Evolutionary conservation across 805 yeast species (phyloP).

Genomic region (Ogataea neopini): DNA sequence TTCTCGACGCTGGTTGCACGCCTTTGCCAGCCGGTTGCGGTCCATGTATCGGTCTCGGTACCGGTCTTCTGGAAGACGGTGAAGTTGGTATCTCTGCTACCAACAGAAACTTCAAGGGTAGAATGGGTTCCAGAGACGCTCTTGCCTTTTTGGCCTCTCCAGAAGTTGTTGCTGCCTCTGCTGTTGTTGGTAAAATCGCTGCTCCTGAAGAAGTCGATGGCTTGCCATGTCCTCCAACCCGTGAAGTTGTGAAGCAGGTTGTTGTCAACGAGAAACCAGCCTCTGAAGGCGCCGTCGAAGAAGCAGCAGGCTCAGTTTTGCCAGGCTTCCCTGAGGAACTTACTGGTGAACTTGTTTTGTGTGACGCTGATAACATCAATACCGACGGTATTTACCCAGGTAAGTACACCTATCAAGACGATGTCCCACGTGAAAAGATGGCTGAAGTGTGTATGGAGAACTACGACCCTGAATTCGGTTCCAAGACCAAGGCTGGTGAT

Average conservation of each 20-base stretch:
- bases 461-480: slow-evolving; percentile 86
- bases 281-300: slow-evolving; percentile 16
- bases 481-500: slow-evolving; percentile 79
- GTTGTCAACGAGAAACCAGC: slow-evolving; percentile 36
- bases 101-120: slow-evolving; percentile 96
- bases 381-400: slow-evolving; percentile 99
- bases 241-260: slow-evolving; percentile 48
- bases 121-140: slow-evolving; percentile 98
- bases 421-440: slow-evolving; percentile 91
- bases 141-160: slow-evolving; percentile 96
- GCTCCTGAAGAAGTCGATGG: slow-evolving; percentile 86
- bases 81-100: slow-evolving; percentile 99
- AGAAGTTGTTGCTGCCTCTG: slow-evolving; percentile 97
- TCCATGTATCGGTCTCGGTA: slow-evolving; percentile 97
- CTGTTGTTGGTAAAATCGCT: slow-evolving; percentile 91
- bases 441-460: slow-evolving; percentile 99
- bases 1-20: slow-evolving; percentile 89
- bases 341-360: slow-evolving; percentile 87
- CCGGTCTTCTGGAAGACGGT: slow-evolving; percentile 91
- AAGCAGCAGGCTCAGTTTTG: slow-evolving; percentile 65
- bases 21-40: slow-evolving; percentile 99
- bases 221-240: slow-evolving; percentile 45
- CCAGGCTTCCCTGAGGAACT: slow-evolving; percentile 90
- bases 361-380: slow-evolving; percentile 96
- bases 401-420: slow-evolving; percentile 97